These are phyloP conservation scores for Suillus lakei DNA, from an alignment of 768 basidiomycete genomes.

Conservation along the genomic window DNA sequence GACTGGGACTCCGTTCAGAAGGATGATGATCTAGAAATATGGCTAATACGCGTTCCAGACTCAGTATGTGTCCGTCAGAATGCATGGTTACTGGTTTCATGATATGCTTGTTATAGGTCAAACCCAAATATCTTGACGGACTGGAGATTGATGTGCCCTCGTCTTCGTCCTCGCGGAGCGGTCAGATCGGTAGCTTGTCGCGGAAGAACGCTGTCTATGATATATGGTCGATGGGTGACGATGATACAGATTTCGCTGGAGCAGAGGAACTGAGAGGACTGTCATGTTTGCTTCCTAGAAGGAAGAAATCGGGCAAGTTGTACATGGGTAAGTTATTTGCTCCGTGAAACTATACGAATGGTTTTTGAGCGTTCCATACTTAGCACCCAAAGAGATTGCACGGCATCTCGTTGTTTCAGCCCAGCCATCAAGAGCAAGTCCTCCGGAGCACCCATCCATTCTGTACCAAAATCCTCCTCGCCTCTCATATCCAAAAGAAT, in stretches of 20 bases:
- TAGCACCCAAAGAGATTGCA: constrained; percentile 65
- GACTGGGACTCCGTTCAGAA: constrained; percentile 71
- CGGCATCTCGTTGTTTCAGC: constrained; percentile 64
- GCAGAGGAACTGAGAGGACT: constrained; percentile 69
- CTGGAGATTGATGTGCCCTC: constrained; percentile 52
- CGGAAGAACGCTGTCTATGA: constrained; percentile 63
- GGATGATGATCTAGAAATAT: constrained; percentile 65
- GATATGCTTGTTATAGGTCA: constrained; percentile 48
- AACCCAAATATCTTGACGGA: constrained; percentile 64
- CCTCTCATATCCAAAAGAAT: constrained; percentile 58
- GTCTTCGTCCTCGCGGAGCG: constrained; percentile 42
- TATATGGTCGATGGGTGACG: constrained; percentile 64
- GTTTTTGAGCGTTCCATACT: neutral
- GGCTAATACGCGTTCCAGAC: constrained; percentile 72
- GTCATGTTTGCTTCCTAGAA: constrained; percentile 68
- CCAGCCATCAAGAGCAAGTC: constrained; percentile 40
- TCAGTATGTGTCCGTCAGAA: constrained; percentile 48
- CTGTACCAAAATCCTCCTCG: constrained; percentile 58
- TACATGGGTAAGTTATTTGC: constrained; percentile 51
- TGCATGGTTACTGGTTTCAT: neutral
- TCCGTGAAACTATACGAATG: neutral
- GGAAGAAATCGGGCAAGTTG: constrained; percentile 60
- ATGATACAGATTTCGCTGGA: constrained; percentile 39
- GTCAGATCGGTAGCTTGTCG: constrained; percentile 52
- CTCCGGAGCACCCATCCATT: constrained; percentile 18